These are phyloP conservation scores for Colletotrichum truncatum DNA, from an alignment of 2,329 filamentous ascomycete genomes.

Conservation along the genomic window DNA sequence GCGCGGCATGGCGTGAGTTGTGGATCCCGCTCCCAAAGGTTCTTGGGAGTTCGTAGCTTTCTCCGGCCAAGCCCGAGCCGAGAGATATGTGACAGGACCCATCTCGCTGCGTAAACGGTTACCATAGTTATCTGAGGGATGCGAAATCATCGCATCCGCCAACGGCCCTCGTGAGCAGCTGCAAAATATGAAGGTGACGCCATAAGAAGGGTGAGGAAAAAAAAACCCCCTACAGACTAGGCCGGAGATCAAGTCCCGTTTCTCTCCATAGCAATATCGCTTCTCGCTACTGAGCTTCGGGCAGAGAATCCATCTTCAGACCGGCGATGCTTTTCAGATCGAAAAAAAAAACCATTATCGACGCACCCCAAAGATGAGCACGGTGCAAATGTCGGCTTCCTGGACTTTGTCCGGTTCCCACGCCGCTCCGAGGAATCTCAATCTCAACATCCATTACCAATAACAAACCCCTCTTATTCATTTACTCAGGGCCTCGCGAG, in stretches of 20 bases:
- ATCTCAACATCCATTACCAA: constrained; percentile 14
- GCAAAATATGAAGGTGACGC: neutral
- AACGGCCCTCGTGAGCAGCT: neutral
- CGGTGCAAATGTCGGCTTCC: neutral
- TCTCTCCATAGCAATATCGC: constrained; percentile 9
- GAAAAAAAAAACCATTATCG: constrained; percentile 4
- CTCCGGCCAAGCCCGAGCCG: constrained; percentile 2
- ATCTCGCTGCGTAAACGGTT: constrained; percentile 12
- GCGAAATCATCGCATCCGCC: constrained; percentile 9
- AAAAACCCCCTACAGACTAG: neutral
- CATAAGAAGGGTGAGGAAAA: neutral
- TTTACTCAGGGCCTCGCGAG: constrained; percentile 2
- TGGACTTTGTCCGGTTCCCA: neutral
- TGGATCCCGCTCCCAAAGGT: constrained; percentile 11
- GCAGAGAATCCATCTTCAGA: constrained; percentile 1
- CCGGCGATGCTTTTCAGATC: neutral
- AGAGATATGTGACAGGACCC: constrained; percentile 17
- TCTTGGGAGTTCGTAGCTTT: constrained; percentile 1
- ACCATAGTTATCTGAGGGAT: neutral
- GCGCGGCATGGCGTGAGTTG: constrained; percentile 25
- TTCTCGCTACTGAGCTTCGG: neutral
- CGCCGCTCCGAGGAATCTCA: neutral
- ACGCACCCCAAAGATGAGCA: constrained; percentile 1
- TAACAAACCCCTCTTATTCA: constrained; percentile 11
- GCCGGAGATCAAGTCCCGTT: neutral